A percentile compares a stretch with the other conserved stretches of the same genome.
Conservation (phyloP, 345 rosid genomes). For the Atalantia buxifolia region DNA sequence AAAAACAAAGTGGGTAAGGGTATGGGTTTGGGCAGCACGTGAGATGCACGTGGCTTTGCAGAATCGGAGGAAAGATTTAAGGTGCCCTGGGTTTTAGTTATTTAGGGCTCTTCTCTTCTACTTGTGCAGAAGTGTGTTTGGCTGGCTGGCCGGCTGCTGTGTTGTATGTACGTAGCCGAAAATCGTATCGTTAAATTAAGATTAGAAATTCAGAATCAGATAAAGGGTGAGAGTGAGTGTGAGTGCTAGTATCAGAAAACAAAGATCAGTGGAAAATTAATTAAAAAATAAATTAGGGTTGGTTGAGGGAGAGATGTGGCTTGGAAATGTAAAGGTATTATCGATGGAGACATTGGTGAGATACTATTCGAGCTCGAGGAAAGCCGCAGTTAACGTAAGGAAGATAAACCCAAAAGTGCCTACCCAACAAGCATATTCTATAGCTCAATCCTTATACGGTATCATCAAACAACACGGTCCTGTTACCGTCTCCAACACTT, state of each 20-base stretch:
- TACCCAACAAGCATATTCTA: conserved; percentile 72
- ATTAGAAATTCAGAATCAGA: too few species aligned
- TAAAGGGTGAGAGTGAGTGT: too few species aligned
- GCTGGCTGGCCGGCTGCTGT: too few species aligned
- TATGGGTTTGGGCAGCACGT: background rate
- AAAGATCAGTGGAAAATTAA: background rate
- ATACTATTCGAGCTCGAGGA: conserved; percentile 50
- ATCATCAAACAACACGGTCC: conserved; percentile 71
- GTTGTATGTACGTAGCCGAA: too few species aligned
- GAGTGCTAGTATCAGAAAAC: background rate
- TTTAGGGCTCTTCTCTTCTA: too few species aligned
- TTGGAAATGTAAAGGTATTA: background rate
- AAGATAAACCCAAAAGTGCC: conserved; percentile 94
- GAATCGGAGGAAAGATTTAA: too few species aligned
- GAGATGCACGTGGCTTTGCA: background rate
- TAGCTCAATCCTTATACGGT: conserved; percentile 62
- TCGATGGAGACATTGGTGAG: conserved; percentile 31
- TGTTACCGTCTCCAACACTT: conserved; percentile 71
- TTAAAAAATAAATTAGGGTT: too few species aligned
- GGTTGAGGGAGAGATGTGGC: background rate
- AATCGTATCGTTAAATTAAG: too few species aligned
- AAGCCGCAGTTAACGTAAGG: conserved; percentile 72
- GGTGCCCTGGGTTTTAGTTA: background rate
- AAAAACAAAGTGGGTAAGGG: too few species aligned
- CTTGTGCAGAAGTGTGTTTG: too few species aligned